These are phyloP conservation scores for Fonsecaea nubica DNA, from an alignment of 2,329 filamentous ascomycete species.

Conservation along the genomic window DNA sequence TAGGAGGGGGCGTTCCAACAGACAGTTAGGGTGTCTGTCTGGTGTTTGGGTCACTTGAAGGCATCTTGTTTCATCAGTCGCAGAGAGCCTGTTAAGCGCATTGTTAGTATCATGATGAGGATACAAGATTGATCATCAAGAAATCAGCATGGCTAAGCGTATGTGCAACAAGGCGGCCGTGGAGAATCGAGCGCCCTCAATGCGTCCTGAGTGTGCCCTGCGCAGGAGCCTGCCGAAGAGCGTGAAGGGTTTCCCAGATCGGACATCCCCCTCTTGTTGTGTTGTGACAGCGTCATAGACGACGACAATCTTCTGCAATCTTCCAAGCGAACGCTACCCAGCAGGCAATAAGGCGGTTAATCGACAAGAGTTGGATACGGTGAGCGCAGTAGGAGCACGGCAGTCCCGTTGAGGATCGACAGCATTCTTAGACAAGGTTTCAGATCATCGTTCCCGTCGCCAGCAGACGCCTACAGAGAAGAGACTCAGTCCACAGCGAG, in stretches of 20 bases:
- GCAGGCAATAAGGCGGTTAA: not conserved
- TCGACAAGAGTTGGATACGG: not conserved
- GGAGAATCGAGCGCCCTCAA: not conserved
- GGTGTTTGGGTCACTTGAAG: not conserved
- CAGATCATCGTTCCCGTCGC: not conserved
- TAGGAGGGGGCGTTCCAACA: not conserved
- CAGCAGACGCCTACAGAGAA: not conserved
- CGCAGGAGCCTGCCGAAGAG: not conserved
- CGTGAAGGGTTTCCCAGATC: not conserved
- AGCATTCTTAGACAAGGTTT: slow-evolving; percentile 1
- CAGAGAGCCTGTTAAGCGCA: not conserved
- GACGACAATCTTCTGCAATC: not conserved
- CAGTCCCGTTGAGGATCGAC: not conserved
- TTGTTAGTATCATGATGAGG: not conserved
- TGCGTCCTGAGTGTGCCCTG: not conserved
- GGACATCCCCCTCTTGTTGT: not conserved
- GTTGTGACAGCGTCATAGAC: not conserved
- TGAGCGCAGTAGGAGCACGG: not conserved
- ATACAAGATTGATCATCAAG: not conserved
- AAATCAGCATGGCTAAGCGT: not conserved
- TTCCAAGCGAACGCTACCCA: not conserved
- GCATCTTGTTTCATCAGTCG: not conserved
- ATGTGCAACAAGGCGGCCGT: not conserved
- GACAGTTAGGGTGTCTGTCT: not conserved
- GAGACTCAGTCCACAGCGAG: not conserved